Evolutionary conservation across 176 grass and related monocot species (phyloP), one percentile per base, ranked within the genome.

Genomic region (Microstegium vimineum): DNA sequence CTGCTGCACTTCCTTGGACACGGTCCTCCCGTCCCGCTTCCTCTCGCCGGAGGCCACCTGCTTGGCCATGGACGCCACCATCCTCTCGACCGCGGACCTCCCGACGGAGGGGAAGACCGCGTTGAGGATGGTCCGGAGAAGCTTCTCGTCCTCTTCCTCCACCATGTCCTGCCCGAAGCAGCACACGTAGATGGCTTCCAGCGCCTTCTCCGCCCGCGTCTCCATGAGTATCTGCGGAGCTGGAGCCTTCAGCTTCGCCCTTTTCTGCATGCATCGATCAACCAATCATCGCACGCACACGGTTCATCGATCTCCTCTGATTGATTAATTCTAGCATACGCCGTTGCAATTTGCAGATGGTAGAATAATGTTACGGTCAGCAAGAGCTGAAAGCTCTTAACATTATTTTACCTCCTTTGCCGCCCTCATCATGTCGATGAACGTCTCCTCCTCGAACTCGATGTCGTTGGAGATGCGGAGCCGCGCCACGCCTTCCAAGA

Each of bases 391-490:
- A 60, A 38, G 14, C 15, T 10, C 12, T 3, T 64, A 0, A 27
- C 26, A 63, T 85, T 86, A n/a, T n/a, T n/a, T n/a, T n/a, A 95
- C 90, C 92, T 93, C 92, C 67, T 64, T 98, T 9, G 90, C 95
- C 46, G 64, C 49, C 68, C 82, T 91, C 95, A 98, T 98, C 82
- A 87, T 88, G 12, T 90, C 89, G 60, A 98, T 86, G 83, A 93
- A 98, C 1, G 95, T 98, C 78, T 98, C 95, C 87, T 98, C 95
- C 71, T 92, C 95, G 73, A 93, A 98, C 70, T 98, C 90, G 76
- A 98, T 95, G 65, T 98, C 92, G 69, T 98, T 95, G n/a, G 92
- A 95, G 47, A 98, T 91, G 66, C 95, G 95, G 82, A 98, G 95
- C 18, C 95, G 88, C 13, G 95, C 84, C 25, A 90, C 95, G 64